phyloP scores from a whole-genome alignment of 768 basidiomycete species.

The Mycena leptocephala region DNA sequence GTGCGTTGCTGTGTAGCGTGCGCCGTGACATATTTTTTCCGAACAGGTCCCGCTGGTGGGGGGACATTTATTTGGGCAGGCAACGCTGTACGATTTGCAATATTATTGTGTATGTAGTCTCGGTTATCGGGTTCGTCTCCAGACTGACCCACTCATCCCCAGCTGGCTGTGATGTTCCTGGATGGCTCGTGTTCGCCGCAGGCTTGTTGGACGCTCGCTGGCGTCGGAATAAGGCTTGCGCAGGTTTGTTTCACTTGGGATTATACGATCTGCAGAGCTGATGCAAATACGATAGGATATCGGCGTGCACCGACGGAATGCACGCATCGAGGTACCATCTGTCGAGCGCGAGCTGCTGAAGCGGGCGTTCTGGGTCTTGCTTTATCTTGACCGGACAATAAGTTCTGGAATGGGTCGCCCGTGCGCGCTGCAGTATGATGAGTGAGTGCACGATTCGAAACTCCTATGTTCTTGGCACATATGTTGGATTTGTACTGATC shows the following conservation, averaged over 20 bases:
- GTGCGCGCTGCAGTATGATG: conserved; percentile 26
- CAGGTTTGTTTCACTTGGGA: conserved; percentile 7
- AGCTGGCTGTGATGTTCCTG: conserved; percentile 72
- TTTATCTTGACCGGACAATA: conserved; percentile 60
- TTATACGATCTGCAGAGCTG: conserved; percentile 60
- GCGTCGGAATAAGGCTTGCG: conserved; percentile 50
- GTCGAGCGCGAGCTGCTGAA: conserved; percentile 84
- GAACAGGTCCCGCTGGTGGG: conserved; percentile 65
- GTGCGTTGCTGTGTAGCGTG: no score
- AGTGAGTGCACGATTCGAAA: no score
- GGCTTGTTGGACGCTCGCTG: conserved; percentile 79
- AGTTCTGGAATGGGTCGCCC: conserved; percentile 71
- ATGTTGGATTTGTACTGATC: no score
- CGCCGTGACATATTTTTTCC: neutral
- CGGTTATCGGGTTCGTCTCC: neutral
- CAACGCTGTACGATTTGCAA: conserved; percentile 84
- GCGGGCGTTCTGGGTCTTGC: conserved; percentile 70
- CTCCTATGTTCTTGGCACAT: no score
- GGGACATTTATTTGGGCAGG: conserved; percentile 73
- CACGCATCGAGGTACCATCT: conserved; percentile 50
- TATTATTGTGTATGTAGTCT: conserved; percentile 64
- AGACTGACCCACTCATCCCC: conserved; percentile 16
- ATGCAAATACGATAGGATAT: conserved; percentile 55
- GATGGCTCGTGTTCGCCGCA: conserved; percentile 75
- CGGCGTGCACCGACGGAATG: conserved; percentile 42